Conservation (phyloP, 2,329 filamentous ascomycete genomes). For the Monosporascus sp. region DNA sequence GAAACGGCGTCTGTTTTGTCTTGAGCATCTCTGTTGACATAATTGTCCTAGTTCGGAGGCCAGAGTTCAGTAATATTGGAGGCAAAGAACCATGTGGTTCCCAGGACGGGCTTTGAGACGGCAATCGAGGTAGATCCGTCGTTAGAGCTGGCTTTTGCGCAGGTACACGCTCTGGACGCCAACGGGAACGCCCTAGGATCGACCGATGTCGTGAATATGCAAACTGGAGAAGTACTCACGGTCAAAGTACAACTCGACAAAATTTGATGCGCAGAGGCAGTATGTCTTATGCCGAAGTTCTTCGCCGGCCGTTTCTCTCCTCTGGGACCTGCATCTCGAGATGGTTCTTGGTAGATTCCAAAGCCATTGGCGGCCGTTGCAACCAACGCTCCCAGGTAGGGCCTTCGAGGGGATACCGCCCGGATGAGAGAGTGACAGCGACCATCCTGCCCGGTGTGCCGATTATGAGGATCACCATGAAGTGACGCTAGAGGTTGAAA, state of each 20-base stretch:
- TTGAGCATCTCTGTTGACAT: neutral
- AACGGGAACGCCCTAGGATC: neutral
- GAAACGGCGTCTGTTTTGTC: neutral
- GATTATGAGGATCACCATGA: no score
- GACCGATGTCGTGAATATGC: neutral
- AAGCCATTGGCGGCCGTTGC: no score
- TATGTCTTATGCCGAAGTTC: no score
- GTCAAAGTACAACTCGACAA: neutral
- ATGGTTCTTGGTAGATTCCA: no score
- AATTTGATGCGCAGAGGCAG: no score
- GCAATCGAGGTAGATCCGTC: neutral
- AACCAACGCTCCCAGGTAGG: no score
- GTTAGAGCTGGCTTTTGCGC: neutral
- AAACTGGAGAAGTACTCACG: neutral
- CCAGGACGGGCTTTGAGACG: neutral
- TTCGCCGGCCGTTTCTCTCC: no score
- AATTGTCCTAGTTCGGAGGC: neutral
- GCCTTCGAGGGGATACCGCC: no score
- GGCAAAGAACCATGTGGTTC: neutral
- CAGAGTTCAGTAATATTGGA: neutral
- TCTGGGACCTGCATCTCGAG: no score
- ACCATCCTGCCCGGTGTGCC: no score
- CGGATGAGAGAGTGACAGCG: no score
- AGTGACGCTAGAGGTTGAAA: no score
- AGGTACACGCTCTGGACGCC: neutral